Percentiles rank a stretch among this genome's conserved stretches.
phyloP scores from a whole-genome alignment of 129 eudicot genomes.

The Helianthus tuberosus region DNA sequence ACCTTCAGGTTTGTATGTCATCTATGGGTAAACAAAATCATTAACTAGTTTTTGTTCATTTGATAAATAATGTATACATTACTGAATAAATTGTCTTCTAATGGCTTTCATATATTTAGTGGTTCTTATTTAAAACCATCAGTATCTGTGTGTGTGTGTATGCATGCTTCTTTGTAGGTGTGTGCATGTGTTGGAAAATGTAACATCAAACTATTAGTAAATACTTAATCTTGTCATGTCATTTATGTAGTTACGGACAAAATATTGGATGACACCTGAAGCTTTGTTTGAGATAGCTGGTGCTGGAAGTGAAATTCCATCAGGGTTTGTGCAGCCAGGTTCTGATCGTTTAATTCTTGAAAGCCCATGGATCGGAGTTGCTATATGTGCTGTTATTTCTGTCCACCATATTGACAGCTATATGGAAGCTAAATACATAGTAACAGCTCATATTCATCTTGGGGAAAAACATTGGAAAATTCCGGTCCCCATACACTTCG shows the following conservation, averaged over 20 bases:
- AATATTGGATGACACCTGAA: constrained; percentile 23
- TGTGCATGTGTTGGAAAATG: not conserved
- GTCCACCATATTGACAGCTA: not conserved
- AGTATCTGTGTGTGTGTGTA: too few relatives aligned
- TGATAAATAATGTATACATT: too few relatives aligned
- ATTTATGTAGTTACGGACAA: constrained; percentile 1
- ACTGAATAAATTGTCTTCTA: too few relatives aligned
- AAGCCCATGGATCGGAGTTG: constrained; percentile 25
- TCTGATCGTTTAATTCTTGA: not conserved
- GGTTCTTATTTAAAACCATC: too few relatives aligned
- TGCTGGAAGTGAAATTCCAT: constrained; percentile 27
- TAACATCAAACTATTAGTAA: not conserved
- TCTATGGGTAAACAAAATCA: not conserved
- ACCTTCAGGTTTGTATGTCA: constrained; percentile 7
- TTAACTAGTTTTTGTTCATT: too few relatives aligned
- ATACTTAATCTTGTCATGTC: too few relatives aligned
- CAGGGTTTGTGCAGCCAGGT: not conserved
- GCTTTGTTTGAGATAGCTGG: constrained; percentile 30
- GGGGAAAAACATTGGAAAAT: not conserved
- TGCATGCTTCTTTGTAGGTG: too few relatives aligned
- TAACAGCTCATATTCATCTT: constrained; percentile 21
- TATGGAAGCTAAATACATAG: constrained; percentile 11
- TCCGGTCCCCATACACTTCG: not conserved
- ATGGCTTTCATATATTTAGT: not conserved
- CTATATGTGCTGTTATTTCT: constrained; percentile 19